Percentiles rank a stretch among this genome's conserved stretches.
phyloP scores from a whole-genome alignment of 2,329 filamentous ascomycete genomes.

The Ophiostoma himal-ulmi region DNA sequence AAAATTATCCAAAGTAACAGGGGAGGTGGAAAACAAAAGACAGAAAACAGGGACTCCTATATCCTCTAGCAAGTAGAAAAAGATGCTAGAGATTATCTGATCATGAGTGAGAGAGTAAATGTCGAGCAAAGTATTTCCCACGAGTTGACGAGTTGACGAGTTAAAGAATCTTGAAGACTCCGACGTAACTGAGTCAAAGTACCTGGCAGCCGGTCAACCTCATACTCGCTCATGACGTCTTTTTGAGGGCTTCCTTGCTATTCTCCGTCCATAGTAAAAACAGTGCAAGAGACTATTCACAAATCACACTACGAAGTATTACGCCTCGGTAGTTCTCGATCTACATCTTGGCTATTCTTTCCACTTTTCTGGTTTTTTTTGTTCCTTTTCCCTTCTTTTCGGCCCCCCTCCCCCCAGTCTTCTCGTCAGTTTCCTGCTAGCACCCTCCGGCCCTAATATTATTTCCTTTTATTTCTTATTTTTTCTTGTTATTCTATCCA shows the following conservation, averaged over 20 bases:
- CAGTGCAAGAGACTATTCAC: background rate
- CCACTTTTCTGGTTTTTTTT: background rate
- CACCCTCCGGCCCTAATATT: background rate
- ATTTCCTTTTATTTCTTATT: background rate
- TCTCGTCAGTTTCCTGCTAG: background rate
- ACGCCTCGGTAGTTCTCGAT: constrained; percentile 12
- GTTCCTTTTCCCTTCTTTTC: constrained; percentile 8
- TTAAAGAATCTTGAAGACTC: background rate
- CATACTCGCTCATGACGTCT: background rate
- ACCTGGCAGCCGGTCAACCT: background rate
- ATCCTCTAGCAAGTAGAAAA: background rate
- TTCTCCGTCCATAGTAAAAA: background rate
- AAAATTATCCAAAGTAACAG: background rate
- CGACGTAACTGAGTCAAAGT: background rate
- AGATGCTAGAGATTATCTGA: constrained; percentile 1
- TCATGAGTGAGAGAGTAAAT: background rate
- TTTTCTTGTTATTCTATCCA: background rate
- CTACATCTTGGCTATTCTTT: constrained; percentile 8
- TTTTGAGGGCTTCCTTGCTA: background rate
- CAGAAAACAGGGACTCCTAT: background rate
- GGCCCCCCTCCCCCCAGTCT: background rate
- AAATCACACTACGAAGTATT: background rate
- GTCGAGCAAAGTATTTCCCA: background rate
- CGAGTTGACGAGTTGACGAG: background rate
- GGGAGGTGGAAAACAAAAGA: background rate